phyloP scores from a whole-genome alignment of 2,329 filamentous ascomycete species.

The Acrocalymma vagum region DNA sequence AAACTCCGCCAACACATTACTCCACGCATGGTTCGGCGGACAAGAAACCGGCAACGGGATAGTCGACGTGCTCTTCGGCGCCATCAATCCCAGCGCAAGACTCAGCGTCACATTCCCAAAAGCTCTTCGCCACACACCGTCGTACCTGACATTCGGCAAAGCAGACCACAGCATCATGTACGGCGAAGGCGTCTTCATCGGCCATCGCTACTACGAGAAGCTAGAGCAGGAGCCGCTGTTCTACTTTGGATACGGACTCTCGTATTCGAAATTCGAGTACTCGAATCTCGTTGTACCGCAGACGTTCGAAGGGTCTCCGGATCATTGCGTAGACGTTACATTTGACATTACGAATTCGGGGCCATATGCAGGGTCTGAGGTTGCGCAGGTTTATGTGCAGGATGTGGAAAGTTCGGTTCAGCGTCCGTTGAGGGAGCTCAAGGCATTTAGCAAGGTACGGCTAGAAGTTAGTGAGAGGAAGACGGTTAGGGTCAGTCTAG shows the following conservation, averaged over 20 bases:
- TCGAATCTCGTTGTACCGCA: too few relatives aligned
- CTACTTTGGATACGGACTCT: slow-evolving; percentile 83
- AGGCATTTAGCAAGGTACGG: slow-evolving; percentile 46
- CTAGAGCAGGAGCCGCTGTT: slow-evolving; percentile 71
- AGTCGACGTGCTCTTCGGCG: slow-evolving; percentile 77
- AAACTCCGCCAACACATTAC: slow-evolving; percentile 75
- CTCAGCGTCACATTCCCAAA: slow-evolving; percentile 74
- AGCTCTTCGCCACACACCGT: slow-evolving; percentile 65
- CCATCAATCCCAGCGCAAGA: slow-evolving; percentile 76
- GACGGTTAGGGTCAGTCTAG: background rate
- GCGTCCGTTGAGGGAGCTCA: slow-evolving; percentile 53
- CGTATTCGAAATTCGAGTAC: slow-evolving; percentile 76
- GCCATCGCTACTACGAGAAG: slow-evolving; percentile 87
- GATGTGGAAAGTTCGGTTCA: slow-evolving; percentile 50
- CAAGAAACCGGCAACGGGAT: slow-evolving; percentile 84
- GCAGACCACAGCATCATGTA: slow-evolving; percentile 77
- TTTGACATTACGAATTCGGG: too few relatives aligned
- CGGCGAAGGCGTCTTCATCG: slow-evolving; percentile 77
- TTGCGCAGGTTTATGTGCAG: slow-evolving; percentile 66
- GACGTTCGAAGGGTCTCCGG: too few relatives aligned
- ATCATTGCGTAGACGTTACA: too few relatives aligned
- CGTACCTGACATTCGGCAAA: slow-evolving; percentile 78
- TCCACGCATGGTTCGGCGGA: slow-evolving; percentile 82
- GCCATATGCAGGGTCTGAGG: slow-evolving; percentile 54
- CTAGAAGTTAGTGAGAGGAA: slow-evolving; percentile 19